Evolutionary conservation across 768 basidiomycete genomes (phyloP).

Genomic region (Podaxis pistillaris): DNA sequence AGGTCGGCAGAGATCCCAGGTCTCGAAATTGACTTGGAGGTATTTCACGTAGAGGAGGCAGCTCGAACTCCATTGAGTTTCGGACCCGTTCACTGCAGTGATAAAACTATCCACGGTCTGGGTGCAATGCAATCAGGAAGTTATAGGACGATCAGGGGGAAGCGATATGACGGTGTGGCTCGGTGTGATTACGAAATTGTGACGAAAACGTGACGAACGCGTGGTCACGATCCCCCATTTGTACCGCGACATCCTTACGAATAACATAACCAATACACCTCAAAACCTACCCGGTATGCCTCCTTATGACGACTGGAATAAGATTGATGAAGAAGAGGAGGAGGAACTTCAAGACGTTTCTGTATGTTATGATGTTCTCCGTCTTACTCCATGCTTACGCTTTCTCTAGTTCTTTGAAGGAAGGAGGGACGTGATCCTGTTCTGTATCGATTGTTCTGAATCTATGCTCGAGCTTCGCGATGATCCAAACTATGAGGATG

Average conservation of each 20-base stretch:
- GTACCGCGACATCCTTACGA: background rate
- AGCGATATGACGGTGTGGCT: constrained; percentile 1
- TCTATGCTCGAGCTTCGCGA: constrained; percentile 81
- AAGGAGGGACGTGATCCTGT: constrained; percentile 86
- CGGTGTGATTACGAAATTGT: background rate
- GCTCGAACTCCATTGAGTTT: background rate
- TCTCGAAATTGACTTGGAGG: constrained; percentile 17
- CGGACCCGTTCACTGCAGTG: background rate
- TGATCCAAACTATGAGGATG: constrained; percentile 61
- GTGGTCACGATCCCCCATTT: background rate
- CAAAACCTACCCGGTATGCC: constrained; percentile 43
- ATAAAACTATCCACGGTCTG: background rate
- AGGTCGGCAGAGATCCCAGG: constrained; percentile 33
- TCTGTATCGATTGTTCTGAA: constrained; percentile 91
- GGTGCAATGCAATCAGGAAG: background rate
- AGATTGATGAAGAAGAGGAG: constrained; percentile 76
- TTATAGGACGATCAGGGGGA: background rate
- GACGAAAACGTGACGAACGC: constrained; percentile 1
- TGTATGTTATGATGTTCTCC: constrained; percentile 32
- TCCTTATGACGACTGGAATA: constrained; percentile 80
- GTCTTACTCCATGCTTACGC: background rate
- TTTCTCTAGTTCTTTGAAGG: constrained; percentile 59
- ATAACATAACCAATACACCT: background rate
- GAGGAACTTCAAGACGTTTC: constrained; percentile 75
- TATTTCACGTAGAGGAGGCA: constrained; percentile 27